phyloP scores from a whole-genome alignment of 2,329 filamentous ascomycete species.

The Xylariaceae sp. region DNA sequence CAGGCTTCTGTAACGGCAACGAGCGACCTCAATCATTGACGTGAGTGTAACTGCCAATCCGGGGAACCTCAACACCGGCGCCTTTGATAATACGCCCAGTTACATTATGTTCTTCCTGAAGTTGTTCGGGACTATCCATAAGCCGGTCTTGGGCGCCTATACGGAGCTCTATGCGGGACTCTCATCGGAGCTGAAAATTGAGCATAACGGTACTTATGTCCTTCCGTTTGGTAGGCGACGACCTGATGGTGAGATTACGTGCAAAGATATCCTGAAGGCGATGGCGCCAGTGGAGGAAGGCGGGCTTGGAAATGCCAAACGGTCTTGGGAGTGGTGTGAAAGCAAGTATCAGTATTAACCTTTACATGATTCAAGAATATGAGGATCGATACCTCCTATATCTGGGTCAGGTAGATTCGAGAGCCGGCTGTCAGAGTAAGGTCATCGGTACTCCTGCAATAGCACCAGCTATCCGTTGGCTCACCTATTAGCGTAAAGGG shows the following conservation, averaged over 20 bases:
- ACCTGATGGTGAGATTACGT: slow-evolving; percentile 13
- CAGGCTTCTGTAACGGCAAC: too few relatives aligned
- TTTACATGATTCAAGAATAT: background rate
- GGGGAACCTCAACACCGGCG: slow-evolving; percentile 31
- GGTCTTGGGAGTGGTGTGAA: slow-evolving; percentile 30
- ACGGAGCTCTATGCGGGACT: slow-evolving; percentile 19
- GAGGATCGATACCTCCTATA: background rate
- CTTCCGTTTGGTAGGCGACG: slow-evolving; percentile 20
- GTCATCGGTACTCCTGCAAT: too few relatives aligned
- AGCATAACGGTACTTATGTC: slow-evolving; percentile 16
- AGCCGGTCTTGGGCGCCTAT: slow-evolving; percentile 18
- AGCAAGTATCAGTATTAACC: background rate
- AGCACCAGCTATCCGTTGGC: too few relatives aligned
- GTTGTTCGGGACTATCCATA: slow-evolving; percentile 8
- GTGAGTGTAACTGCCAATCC: slow-evolving; percentile 33
- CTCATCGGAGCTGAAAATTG: slow-evolving; percentile 19
- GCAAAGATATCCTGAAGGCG: slow-evolving; percentile 28
- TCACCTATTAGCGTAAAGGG: too few relatives aligned
- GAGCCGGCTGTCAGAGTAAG: background rate
- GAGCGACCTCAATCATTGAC: too few relatives aligned
- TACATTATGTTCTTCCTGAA: slow-evolving; percentile 11
- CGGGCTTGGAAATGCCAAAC: slow-evolving; percentile 24
- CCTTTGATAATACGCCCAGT: slow-evolving; percentile 16
- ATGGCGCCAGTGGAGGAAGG: slow-evolving; percentile 25
- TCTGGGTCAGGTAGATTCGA: background rate